Evolutionary conservation across 306 rosid species (phyloP).

Genomic region (Ormosia emarginata): DNA sequence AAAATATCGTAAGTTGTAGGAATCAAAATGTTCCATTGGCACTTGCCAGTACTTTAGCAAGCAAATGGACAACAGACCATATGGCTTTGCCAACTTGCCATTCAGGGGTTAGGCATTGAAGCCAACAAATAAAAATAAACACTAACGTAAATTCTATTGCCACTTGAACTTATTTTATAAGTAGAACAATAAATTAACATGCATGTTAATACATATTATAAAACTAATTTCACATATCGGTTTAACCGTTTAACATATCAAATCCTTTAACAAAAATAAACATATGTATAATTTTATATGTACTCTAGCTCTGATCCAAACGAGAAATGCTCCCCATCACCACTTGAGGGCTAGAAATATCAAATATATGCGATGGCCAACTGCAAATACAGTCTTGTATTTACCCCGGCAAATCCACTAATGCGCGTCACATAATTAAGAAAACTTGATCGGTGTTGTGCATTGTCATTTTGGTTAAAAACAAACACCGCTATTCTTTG

Average conservation of each 20-base stretch:
- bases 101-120: constrained; percentile 5
- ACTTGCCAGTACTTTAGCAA: background rate
- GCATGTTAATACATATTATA: background rate
- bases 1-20: background rate
- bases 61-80: background rate
- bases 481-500: constrained; percentile 29
- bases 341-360: background rate
- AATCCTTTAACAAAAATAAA: background rate
- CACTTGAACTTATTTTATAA: constrained; percentile 7
- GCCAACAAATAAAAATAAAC: background rate
- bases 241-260: background rate
- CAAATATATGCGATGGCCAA: background rate
- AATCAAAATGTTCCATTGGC: background rate
- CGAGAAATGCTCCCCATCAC: background rate
- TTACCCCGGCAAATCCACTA: constrained; percentile 13
- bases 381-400: background rate
- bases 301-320: background rate
- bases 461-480: constrained; percentile 27
- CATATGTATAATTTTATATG: background rate
- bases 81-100: background rate
- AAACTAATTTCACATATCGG: background rate
- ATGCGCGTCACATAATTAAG: constrained; percentile 17
- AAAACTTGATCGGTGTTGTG: background rate
- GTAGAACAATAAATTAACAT: background rate
- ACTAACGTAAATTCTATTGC: background rate